A percentile compares a stretch with the other conserved stretches of the same genome.
phyloP scores from a whole-genome alignment of 2,329 filamentous ascomycete species.

The Ceratocystis cacaofunesta region DNA sequence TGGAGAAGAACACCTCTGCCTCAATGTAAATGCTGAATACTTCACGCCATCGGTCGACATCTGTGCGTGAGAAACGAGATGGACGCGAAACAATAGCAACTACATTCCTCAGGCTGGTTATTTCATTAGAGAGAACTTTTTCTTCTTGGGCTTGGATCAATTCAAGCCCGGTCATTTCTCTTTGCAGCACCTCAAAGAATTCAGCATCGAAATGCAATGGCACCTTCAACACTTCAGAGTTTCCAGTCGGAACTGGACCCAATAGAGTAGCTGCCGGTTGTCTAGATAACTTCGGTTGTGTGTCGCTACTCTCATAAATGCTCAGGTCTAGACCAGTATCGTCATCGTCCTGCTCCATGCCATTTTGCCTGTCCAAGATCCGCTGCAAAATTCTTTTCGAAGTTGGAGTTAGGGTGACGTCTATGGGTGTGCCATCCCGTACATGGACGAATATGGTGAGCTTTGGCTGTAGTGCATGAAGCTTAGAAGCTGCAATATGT shows the following conservation, averaged over 20 bases:
- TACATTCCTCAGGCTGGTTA: conserved; percentile 47
- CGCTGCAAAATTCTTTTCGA: conserved; percentile 50
- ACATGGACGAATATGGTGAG: conserved; percentile 56
- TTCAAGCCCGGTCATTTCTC: conserved; percentile 55
- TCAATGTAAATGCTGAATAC: conserved; percentile 74
- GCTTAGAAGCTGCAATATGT: conserved; percentile 25
- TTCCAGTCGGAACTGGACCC: not conserved
- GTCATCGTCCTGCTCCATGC: not conserved
- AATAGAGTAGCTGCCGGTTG: not conserved
- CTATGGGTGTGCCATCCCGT: conserved; percentile 49
- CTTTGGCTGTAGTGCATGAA: conserved; percentile 45
- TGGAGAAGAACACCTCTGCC: conserved; percentile 68
- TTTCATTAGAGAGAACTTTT: conserved; percentile 45
- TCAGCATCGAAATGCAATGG: conserved; percentile 62
- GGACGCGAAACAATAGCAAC: conserved; percentile 52
- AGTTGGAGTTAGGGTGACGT: conserved; percentile 50
- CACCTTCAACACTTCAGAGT: conserved; percentile 42
- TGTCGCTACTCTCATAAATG: not conserved
- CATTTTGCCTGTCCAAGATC: conserved; percentile 25
- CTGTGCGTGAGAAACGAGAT: conserved; percentile 44
- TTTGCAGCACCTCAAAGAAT: conserved; percentile 64
- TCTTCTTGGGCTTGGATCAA: conserved; percentile 53
- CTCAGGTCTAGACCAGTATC: not conserved
- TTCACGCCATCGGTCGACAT: conserved; percentile 62
- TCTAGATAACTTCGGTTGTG: not conserved